These are phyloP conservation scores for Drechslerella stenobrocha DNA, from an alignment of 2,329 filamentous ascomycete genomes.

Conservation along the genomic window DNA sequence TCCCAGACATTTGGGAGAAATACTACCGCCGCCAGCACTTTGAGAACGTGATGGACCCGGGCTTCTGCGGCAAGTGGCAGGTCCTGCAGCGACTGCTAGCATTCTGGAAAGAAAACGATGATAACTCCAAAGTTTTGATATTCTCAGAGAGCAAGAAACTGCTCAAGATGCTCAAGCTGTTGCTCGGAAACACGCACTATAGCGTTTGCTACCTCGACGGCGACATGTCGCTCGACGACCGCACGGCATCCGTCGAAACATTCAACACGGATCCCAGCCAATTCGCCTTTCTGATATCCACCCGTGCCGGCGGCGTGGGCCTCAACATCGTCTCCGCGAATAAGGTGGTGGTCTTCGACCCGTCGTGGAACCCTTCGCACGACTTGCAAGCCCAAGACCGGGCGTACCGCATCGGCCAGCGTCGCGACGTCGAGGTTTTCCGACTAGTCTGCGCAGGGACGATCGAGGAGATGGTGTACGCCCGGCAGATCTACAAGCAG, in stretches of 20 bases:
- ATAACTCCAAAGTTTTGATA: constrained; percentile 77
- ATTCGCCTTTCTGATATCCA: constrained; percentile 95
- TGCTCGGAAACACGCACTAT: constrained; percentile 87
- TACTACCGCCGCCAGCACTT: constrained; percentile 77
- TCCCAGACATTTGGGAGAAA: constrained; percentile 73
- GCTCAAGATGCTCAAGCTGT: constrained; percentile 76
- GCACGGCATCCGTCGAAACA: constrained; percentile 75
- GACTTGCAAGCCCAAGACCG: constrained; percentile 95
- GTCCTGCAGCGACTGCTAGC: constrained; percentile 81
- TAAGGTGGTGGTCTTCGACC: constrained; percentile 95
- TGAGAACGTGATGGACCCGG: constrained; percentile 76
- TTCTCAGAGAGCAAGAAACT: constrained; percentile 91
- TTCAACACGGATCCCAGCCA: constrained; percentile 86
- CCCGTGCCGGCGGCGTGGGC: constrained; percentile 87
- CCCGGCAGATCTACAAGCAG: constrained; percentile 96
- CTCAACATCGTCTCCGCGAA: constrained; percentile 97
- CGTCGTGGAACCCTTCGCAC: constrained; percentile 95
- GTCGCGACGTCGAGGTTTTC: constrained; percentile 91
- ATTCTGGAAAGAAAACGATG: constrained; percentile 85
- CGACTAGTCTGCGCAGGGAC: constrained; percentile 87
- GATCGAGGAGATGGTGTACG: constrained; percentile 96
- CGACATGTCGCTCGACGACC: constrained; percentile 77
- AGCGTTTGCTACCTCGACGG: constrained; percentile 91
- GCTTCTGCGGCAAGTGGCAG: constrained; percentile 95
- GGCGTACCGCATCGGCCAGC: constrained; percentile 92